Conservation (phyloP, 768 basidiomycete genomes). For the Trametes cubensis region DNA sequence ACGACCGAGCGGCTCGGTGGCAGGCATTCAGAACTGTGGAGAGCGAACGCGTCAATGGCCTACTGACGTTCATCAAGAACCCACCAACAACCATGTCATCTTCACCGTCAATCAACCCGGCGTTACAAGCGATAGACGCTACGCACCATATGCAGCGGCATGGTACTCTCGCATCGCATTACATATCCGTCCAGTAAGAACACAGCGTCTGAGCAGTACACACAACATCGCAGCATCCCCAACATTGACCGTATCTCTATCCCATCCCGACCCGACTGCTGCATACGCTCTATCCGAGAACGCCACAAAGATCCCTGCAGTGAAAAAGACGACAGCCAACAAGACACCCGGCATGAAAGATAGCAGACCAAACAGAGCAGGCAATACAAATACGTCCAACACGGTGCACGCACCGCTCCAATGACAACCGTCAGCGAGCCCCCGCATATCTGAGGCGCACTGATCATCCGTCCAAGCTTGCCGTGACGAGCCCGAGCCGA, state of each 20-base stretch:
- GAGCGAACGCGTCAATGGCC: background rate
- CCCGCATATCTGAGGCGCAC: too few relatives aligned
- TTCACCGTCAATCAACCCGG: background rate
- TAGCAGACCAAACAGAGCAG: too few relatives aligned
- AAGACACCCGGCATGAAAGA: too few relatives aligned
- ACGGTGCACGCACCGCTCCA: too few relatives aligned
- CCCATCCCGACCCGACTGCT: too few relatives aligned
- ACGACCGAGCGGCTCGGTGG: background rate
- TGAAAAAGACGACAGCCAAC: too few relatives aligned
- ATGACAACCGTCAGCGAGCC: too few relatives aligned
- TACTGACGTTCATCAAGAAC: background rate
- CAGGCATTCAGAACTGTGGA: background rate
- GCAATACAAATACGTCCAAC: too few relatives aligned
- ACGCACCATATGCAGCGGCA: background rate
- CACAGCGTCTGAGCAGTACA: conserved; percentile 7
- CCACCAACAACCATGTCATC: too few relatives aligned
- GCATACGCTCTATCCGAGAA: too few relatives aligned
- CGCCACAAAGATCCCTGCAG: too few relatives aligned
- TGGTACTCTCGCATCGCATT: too few relatives aligned
- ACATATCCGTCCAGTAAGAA: conserved; percentile 1
- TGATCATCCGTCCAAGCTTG: background rate
- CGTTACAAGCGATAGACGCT: background rate
- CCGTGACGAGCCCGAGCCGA: background rate
- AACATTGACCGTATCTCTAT: background rate
- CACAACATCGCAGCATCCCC: conserved; percentile 9